Percentiles rank a stretch among this genome's conserved stretches.
Conservation (phyloP, 306 rosid genomes). For the Lathyrus sativus region DNA sequence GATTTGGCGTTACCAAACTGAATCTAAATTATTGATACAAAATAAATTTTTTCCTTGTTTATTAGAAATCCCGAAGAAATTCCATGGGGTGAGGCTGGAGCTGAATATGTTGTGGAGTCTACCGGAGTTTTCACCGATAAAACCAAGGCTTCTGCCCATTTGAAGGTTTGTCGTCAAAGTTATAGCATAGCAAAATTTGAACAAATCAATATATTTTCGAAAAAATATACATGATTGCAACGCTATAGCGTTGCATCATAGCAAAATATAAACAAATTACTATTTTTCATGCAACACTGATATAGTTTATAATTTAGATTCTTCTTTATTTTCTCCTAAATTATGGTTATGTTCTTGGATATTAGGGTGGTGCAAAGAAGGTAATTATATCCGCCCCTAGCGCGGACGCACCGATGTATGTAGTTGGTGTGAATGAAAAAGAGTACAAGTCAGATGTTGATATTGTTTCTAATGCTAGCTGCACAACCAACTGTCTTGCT, state of each 20-base stretch:
- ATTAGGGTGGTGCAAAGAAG: constrained; percentile 92
- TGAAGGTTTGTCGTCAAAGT: constrained; percentile 54
- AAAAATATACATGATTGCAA: background rate
- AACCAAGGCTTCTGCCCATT: constrained; percentile 77
- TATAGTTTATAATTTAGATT: too few relatives aligned
- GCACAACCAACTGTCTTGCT: constrained; percentile 92
- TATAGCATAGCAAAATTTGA: background rate
- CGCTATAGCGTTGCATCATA: too few relatives aligned
- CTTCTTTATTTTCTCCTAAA: background rate
- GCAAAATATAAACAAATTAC: too few relatives aligned
- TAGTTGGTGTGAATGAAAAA: constrained; percentile 91
- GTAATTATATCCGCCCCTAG: constrained; percentile 94
- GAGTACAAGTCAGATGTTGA: constrained; percentile 67
- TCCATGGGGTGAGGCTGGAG: constrained; percentile 61
- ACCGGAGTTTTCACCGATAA: constrained; percentile 89
- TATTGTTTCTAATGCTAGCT: constrained; percentile 85
- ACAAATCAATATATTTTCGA: background rate
- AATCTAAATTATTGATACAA: too few relatives aligned
- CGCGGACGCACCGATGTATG: constrained; percentile 94
- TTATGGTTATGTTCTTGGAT: background rate
- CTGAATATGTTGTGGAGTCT: constrained; percentile 63
- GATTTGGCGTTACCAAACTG: too few relatives aligned
- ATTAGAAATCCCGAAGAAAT: constrained; percentile 55
- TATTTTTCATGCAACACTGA: background rate
- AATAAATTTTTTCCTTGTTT: background rate